Evolutionary conservation across 139 green algal genomes (phyloP).

Genomic region (Chlamydomonas schloesseri): DNA sequence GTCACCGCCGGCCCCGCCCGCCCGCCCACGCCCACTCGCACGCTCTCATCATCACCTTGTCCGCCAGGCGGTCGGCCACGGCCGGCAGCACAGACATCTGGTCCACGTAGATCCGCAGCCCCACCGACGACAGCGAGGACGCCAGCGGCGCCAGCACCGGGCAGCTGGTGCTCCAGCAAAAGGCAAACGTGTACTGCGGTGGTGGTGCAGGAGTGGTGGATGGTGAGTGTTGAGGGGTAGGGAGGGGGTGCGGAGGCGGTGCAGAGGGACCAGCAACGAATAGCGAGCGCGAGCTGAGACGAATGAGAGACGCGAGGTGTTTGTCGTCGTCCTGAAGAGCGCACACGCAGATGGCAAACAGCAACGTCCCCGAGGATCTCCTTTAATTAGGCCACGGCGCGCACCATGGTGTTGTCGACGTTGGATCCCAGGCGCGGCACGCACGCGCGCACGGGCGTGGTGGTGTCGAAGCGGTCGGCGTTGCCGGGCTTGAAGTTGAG

Average conservation of each 20-base stretch:
- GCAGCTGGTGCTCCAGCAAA: conserved; percentile 36
- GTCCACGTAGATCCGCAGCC: neutral
- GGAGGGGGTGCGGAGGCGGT: neutral
- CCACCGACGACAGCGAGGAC: no score
- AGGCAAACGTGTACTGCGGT: conserved; percentile 3
- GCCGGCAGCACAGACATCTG: neutral
- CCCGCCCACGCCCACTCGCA: no score
- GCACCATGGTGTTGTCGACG: no score
- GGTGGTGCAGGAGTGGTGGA: neutral
- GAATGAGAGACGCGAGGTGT: neutral
- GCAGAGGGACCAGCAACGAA: neutral
- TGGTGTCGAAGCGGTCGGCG: no score
- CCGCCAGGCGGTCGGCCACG: neutral
- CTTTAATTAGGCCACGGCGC: neutral
- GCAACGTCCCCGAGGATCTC: neutral
- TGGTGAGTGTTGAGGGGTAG: neutral
- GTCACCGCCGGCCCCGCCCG: no score
- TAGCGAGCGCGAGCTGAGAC: neutral
- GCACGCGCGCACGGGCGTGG: no score
- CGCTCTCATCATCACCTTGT: neutral
- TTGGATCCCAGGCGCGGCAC: no score
- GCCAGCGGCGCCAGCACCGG: neutral
- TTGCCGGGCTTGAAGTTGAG: no score
- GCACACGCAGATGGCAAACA: neutral
- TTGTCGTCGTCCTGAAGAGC: no score